Evolutionary conservation across 148 eudicot species (phyloP).

Genomic region (Rhododendron henanense): DNA sequence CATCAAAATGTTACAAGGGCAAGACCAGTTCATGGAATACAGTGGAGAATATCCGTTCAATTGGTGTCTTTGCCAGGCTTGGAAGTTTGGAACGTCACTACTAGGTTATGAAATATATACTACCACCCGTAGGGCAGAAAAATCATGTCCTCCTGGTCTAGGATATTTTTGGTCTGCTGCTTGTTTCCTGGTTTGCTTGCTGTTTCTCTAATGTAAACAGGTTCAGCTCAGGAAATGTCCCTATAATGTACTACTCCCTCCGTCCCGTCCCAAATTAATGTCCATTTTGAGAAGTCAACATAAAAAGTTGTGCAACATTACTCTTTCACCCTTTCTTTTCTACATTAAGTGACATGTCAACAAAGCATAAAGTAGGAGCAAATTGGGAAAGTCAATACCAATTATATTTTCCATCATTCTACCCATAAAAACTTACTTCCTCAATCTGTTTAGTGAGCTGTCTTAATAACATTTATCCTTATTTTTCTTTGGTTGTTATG

Average conservation of each 20-base stretch:
- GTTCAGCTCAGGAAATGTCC: not conserved
- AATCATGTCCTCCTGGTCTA: not conserved
- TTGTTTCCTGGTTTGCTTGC: not conserved
- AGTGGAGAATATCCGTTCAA: not conserved
- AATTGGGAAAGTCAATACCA: too few relatives aligned
- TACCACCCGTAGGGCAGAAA: not conserved
- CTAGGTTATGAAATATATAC: not conserved
- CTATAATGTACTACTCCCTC: not conserved
- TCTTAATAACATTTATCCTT: not conserved
- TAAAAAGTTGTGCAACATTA: too few relatives aligned
- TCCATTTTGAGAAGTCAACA: too few relatives aligned
- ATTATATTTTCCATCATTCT: too few relatives aligned
- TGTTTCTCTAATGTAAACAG: not conserved
- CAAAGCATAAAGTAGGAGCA: too few relatives aligned
- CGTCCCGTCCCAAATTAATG: too few relatives aligned
- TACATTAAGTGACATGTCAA: too few relatives aligned
- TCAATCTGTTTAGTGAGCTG: not conserved
- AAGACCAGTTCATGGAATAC: not conserved
- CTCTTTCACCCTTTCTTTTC: too few relatives aligned
- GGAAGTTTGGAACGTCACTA: not conserved
- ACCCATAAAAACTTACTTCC: too few relatives aligned
- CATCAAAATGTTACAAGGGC: not conserved
- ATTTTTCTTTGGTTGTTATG: not conserved
- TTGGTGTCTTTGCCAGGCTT: not conserved
- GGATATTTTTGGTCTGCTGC: not conserved